These are phyloP conservation scores for Aspergillus nomiae DNA, from an alignment of 2,329 filamentous ascomycete genomes.

Conservation along the genomic window DNA sequence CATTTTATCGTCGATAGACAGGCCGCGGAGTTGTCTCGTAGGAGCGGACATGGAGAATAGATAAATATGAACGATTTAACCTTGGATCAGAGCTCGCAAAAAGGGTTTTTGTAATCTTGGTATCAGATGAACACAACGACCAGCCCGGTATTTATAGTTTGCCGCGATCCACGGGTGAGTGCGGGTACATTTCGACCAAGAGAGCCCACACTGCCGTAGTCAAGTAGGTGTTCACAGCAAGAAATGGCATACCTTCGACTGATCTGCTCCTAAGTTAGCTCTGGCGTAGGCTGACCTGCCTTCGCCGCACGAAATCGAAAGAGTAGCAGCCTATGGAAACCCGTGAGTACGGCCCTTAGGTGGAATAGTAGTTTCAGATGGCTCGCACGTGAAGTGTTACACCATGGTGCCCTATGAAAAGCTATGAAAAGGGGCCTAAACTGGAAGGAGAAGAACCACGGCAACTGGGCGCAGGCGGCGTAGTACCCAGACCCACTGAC, in stretches of 20 bases:
- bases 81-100: slow-evolving; percentile 1
- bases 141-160: slow-evolving; percentile 33
- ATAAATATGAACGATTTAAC: slow-evolving; percentile 7
- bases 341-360: too few species aligned
- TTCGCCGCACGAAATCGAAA: slow-evolving; percentile 12
- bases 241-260: slow-evolving; percentile 1
- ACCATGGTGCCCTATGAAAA: not conserved
- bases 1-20: slow-evolving; percentile 42
- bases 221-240: slow-evolving; percentile 7
- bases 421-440: not conserved
- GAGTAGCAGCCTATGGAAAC: not conserved
- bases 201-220: not conserved
- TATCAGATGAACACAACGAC: slow-evolving; percentile 6
- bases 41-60: slow-evolving; percentile 41
- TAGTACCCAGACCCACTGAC: not conserved
- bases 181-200: slow-evolving; percentile 34
- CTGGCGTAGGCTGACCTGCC: slow-evolving; percentile 4
- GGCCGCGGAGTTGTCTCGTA: slow-evolving; percentile 40
- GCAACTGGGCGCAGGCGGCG: not conserved
- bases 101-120: slow-evolving; percentile 1
- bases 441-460: not conserved
- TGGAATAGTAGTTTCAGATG: not conserved
- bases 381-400: not conserved
- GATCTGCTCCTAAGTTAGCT: slow-evolving; percentile 3
- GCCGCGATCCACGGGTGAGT: slow-evolving; percentile 36